Evolutionary conservation across 345 rosid genomes (phyloP), one percentile per base, ranked within the genome.

Genomic region (Eucalyptus erythrocorys): DNA sequence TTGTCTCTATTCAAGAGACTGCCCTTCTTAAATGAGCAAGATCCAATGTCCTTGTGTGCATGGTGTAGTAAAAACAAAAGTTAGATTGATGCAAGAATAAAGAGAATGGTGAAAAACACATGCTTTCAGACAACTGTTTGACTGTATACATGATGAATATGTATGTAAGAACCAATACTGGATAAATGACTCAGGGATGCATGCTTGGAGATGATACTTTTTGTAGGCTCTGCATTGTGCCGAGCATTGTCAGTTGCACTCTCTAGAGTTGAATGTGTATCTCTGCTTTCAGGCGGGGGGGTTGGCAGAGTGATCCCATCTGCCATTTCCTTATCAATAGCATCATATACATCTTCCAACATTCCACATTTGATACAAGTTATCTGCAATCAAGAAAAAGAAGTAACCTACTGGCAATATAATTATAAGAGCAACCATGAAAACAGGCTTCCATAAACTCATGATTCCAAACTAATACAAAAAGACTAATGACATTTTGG

Each of bases 301-400:
- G 27, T 50, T 22, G 89, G 89, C 30, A 88, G 87, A 88, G 26
- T 40, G 42, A 66, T 68, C 48, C 45, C 76, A 50, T 32, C 4
- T 68, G 79, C 51, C 53, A 37, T 53, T 82, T 88, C 79, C 42
- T 88, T 81, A 19, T 43, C 89, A 82, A 88, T 55, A 91, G 93
- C 87, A 92, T 95, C 97, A 93, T 97, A 95, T 50, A 94, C 91
- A 85, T 96, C 96, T 93, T 97, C 97, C 94, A 96, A 95, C 93
- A 93, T 92, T 88, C 97, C 99, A 89, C 85, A 91, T 95, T 92
- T 95, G 86, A 97, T 93, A 66, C 99, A 96, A 86, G 90, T 88
- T 88, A 97, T 94, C 99, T 97, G 94, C 84, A 92, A 51, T 51
- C 55, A 15, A 43, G 96, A 43, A 91, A 86, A 90, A 57, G 30